Conservation (phyloP, 1,284 basidiomycete species). For the Psilocybe mexicana region DNA sequence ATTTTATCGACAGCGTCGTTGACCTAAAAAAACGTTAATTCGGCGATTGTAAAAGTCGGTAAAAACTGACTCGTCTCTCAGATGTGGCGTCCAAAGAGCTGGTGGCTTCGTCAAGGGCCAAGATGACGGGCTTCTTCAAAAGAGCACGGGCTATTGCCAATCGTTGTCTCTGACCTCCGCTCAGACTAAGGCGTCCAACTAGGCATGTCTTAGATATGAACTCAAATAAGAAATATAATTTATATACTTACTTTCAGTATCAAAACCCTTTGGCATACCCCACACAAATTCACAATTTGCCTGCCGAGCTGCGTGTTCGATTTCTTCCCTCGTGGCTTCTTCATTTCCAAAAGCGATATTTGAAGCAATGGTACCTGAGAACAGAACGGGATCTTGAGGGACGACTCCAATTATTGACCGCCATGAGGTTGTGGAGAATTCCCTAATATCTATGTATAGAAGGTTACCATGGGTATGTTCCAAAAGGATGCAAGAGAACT, state of each 20-base stretch:
- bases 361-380: conserved; percentile 87
- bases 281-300: conserved; percentile 97
- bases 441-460: conserved; percentile 64
- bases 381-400: conserved; percentile 78
- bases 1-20: conserved; percentile 93
- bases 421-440: conserved; percentile 86
- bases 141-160: conserved; percentile 81
- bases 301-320: conserved; percentile 84
- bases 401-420: conserved; percentile 85
- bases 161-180: conserved; percentile 75
- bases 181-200: conserved; percentile 77
- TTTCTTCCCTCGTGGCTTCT: conserved; percentile 74
- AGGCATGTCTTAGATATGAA: conserved; percentile 3
- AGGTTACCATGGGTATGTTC: background rate
- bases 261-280: conserved; percentile 77
- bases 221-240: background rate
- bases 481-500: background rate
- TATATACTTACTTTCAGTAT: conserved; percentile 38
- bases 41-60: background rate
- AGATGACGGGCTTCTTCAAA: conserved; percentile 80
- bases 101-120: conserved; percentile 84
- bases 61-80: conserved; percentile 64
- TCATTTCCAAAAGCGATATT: conserved; percentile 91
- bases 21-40: conserved; percentile 40
- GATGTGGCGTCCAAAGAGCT: conserved; percentile 87